Percentiles rank a stretch among this genome's conserved stretches.
Conservation (phyloP, 2,329 filamentous ascomycete species). For the Claviceps sorghi region DNA sequence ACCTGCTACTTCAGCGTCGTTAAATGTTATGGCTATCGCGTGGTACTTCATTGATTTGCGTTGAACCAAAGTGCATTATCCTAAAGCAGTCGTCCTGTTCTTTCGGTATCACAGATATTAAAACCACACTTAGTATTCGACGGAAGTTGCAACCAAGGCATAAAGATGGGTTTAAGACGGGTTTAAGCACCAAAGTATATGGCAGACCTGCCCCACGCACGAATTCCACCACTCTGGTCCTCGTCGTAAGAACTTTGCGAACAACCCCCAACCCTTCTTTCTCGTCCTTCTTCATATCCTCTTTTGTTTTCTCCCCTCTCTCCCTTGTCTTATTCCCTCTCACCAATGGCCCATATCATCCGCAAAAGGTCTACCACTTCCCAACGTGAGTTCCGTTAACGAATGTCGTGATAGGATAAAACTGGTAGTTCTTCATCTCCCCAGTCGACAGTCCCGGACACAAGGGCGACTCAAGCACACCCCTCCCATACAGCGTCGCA, state of each 20-base stretch:
- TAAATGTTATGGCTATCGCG: neutral
- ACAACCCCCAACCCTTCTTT: too few species aligned
- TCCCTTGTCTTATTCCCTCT: neutral
- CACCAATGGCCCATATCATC: too few species aligned
- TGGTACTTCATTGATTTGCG: neutral
- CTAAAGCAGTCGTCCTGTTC: neutral
- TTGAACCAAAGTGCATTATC: neutral
- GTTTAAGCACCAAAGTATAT: neutral
- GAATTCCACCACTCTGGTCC: neutral
- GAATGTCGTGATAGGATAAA: neutral
- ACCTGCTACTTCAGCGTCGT: too few species aligned
- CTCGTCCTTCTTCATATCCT: too few species aligned
- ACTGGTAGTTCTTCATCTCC: neutral
- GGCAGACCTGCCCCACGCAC: neutral
- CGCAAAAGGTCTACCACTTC: neutral
- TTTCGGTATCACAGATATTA: neutral
- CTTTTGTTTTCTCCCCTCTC: too few species aligned
- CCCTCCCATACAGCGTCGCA: constrained; percentile 3
- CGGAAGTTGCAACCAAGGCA: neutral
- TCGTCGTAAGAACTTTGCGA: neutral
- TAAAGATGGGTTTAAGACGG: too few species aligned
- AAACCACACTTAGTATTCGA: neutral
- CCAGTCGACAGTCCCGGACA: neutral
- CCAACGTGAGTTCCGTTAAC: neutral
- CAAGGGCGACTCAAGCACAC: neutral